Evolutionary conservation across 345 rosid genomes (phyloP).

Genomic region (Lepidium sativum): DNA sequence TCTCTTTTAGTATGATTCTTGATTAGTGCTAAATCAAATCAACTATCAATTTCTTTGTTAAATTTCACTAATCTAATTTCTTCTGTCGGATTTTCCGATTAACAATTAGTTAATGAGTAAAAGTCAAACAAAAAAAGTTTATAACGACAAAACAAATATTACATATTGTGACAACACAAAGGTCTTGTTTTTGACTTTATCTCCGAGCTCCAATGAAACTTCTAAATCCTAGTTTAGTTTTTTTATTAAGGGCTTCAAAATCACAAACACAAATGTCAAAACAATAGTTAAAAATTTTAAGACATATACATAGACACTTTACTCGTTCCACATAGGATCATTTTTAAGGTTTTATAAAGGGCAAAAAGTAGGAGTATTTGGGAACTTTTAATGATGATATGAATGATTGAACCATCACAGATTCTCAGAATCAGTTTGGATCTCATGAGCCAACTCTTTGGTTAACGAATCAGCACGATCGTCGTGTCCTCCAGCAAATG

Average conservation of each 20-base stretch:
- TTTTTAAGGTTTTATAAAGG: not conserved
- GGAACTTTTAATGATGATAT: not conserved
- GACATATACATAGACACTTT: conserved; percentile 6
- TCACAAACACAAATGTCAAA: conserved; percentile 10
- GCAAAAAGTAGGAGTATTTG: conserved; percentile 9
- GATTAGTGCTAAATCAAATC: too few species aligned
- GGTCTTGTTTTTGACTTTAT: too few species aligned
- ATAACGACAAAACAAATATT: conserved; percentile 20
- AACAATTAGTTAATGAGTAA: not conserved
- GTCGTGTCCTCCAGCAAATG: conserved; percentile 84
- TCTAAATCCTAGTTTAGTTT: conserved; percentile 1
- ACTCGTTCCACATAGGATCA: not conserved
- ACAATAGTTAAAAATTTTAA: not conserved
- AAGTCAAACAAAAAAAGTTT: not conserved
- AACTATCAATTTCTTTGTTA: not conserved
- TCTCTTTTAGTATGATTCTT: not conserved
- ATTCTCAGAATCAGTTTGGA: conserved; percentile 49
- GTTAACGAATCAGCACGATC: conserved; percentile 73
- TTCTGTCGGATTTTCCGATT: not conserved
- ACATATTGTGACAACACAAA: conserved; percentile 17
- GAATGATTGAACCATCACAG: conserved; percentile 12
- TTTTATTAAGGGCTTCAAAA: conserved; percentile 9
- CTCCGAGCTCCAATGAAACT: conserved; percentile 3
- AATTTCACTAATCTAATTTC: not conserved
- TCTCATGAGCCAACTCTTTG: conserved; percentile 72